Conservation (phyloP, 139 green algal species). For the Coelastrella sp. region DNA sequence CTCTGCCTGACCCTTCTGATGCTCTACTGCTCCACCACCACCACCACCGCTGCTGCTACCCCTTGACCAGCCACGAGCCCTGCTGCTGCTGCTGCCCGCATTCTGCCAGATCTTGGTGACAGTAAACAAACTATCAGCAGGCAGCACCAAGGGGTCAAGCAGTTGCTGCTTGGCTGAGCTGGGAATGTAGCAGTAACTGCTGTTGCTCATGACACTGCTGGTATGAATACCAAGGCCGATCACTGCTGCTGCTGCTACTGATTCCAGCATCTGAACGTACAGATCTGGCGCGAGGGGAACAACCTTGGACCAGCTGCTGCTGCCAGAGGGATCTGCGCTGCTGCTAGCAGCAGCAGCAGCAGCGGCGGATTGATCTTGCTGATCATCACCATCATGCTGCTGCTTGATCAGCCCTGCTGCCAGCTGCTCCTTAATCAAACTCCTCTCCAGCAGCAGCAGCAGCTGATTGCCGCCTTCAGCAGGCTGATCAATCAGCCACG, state of each 20-base stretch:
- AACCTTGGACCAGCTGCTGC: constrained; percentile 38
- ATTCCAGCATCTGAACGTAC: constrained; percentile 19
- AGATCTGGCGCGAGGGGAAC: constrained; percentile 22
- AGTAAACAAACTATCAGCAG: background rate
- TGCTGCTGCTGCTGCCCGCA: background rate
- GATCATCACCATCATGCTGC: background rate
- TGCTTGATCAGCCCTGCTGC: constrained; percentile 5
- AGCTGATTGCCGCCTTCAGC: background rate
- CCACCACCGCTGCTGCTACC: background rate
- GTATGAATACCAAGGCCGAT: background rate
- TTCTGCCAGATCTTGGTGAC: background rate
- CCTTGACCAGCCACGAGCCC: background rate
- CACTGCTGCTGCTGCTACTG: background rate
- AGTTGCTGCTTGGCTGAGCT: background rate
- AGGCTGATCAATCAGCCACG: background rate
- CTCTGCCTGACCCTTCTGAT: background rate
- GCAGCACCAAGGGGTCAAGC: constrained; percentile 6
- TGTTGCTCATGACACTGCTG: background rate
- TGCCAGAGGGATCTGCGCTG: background rate
- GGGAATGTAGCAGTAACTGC: background rate
- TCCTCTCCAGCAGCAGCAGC: constrained; percentile 34
- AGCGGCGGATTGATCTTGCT: too few species aligned
- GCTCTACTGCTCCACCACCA: background rate
- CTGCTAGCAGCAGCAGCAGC: background rate
- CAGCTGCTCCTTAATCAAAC: constrained; percentile 38